A percentile compares a stretch with the other conserved stretches of the same genome.
Evolutionary conservation across 2,329 filamentous ascomycete species (phyloP).

Genomic region (Fusarium sp.): DNA sequence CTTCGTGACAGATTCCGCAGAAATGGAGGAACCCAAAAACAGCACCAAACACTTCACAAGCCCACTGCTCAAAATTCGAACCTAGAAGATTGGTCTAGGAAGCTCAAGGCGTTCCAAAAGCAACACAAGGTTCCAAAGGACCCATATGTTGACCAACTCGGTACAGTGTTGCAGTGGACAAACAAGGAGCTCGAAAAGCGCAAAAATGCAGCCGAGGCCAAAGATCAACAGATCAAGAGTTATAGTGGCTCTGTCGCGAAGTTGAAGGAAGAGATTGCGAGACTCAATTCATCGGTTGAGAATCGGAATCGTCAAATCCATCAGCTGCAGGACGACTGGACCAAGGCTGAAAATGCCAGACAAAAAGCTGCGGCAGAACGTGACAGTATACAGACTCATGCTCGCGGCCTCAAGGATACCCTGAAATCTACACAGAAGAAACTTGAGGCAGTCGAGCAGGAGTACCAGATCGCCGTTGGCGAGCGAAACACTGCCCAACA

Average conservation of each 20-base stretch:
- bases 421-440: neutral
- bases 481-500: slow-evolving; percentile 1
- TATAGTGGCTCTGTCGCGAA: neutral
- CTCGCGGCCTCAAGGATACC: neutral
- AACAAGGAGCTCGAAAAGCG: neutral
- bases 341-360: neutral
- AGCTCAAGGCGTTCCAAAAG: slow-evolving; percentile 6
- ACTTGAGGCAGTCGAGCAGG: neutral
- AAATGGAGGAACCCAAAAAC: neutral
- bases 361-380: neutral
- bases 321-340: neutral
- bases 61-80: neutral
- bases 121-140: slow-evolving; percentile 1
- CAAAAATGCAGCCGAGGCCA: neutral
- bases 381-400: neutral
- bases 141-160: neutral
- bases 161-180: slow-evolving; percentile 6
- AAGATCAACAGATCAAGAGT: neutral
- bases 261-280: neutral
- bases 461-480: neutral
- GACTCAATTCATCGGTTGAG: neutral
- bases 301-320: neutral
- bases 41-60: neutral
- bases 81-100: slow-evolving; percentile 1
- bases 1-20: neutral